These are phyloP conservation scores for Claviceps pusilla DNA, from an alignment of 2,329 filamentous ascomycete species.

Conservation along the genomic window DNA sequence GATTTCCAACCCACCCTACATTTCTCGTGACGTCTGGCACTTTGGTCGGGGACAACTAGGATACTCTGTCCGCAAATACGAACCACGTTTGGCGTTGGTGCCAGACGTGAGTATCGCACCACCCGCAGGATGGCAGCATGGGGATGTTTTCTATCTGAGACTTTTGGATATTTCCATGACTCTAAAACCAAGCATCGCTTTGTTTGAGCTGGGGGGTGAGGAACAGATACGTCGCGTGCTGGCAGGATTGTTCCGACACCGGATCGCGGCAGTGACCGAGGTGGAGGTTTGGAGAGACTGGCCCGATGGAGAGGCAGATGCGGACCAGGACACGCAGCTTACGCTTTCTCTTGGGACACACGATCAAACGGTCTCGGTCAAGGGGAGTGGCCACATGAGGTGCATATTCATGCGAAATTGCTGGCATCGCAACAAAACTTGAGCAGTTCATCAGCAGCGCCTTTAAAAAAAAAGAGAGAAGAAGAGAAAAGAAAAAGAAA, in stretches of 20 bases:
- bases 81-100: slow-evolving; percentile 70
- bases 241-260: slow-evolving; percentile 24
- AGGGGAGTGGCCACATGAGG: slow-evolving; percentile 33
- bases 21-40: slow-evolving; percentile 42
- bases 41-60: slow-evolving; percentile 27
- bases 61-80: slow-evolving; percentile 68
- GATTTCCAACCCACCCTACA: slow-evolving; percentile 82
- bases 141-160: slow-evolving; percentile 52
- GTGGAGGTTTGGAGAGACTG: slow-evolving; percentile 62
- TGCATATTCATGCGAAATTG: slow-evolving; percentile 20
- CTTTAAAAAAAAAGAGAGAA: no score
- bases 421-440: background rate
- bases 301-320: slow-evolving; percentile 28
- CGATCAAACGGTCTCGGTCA: slow-evolving; percentile 20
- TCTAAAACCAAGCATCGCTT: slow-evolving; percentile 37
- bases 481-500: background rate
- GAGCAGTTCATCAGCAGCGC: no score
- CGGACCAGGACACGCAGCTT: slow-evolving; percentile 13
- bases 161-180: slow-evolving; percentile 40
- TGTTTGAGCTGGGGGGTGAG: slow-evolving; percentile 59
- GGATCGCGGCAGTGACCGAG: slow-evolving; percentile 14
- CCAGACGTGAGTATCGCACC: slow-evolving; percentile 20
- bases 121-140: slow-evolving; percentile 19
- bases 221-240: slow-evolving; percentile 52
- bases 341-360: slow-evolving; percentile 9